Evolutionary conservation across 2,329 filamentous ascomycete species (phyloP).

Genomic region (Alternaria solani): DNA sequence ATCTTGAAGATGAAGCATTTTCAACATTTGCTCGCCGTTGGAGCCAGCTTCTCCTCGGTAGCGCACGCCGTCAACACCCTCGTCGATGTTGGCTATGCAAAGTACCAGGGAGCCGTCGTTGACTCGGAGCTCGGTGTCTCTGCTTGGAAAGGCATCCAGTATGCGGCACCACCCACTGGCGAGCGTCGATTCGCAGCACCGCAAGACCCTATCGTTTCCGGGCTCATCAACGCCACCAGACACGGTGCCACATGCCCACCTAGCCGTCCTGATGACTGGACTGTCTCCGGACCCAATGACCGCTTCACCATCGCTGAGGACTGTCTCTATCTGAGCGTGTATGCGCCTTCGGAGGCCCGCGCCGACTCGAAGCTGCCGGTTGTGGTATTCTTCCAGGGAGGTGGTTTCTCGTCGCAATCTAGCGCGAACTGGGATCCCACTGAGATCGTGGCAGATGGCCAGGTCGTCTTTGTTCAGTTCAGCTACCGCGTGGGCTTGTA

Average conservation of each 20-base stretch:
- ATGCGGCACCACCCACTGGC: constrained; percentile 73
- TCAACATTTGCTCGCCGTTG: constrained; percentile 2
- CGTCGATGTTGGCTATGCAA: constrained; percentile 71
- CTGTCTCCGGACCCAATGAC: constrained; percentile 15
- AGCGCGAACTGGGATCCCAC: constrained; percentile 66
- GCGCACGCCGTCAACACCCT: constrained; percentile 43
- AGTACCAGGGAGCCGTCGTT: constrained; percentile 66
- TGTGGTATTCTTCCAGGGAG: constrained; percentile 64
- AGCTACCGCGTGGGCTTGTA: constrained; percentile 80
- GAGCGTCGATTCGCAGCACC: constrained; percentile 72
- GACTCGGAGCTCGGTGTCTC: constrained; percentile 62
- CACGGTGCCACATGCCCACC: constrained; percentile 50
- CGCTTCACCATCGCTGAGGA: constrained; percentile 61
- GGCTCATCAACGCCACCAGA: constrained; percentile 26
- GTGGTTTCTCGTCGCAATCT: constrained; percentile 57
- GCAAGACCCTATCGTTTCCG: constrained; percentile 45
- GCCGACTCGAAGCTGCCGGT: constrained; percentile 67
- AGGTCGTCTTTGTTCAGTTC: constrained; percentile 74
- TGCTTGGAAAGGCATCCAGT: constrained; percentile 77
- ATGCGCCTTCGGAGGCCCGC: constrained; percentile 64
- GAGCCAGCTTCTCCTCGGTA: constrained; percentile 8
- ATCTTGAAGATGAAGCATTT: constrained; percentile 6
- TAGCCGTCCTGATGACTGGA: constrained; percentile 31
- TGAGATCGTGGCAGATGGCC: constrained; percentile 66
- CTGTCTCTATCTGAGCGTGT: constrained; percentile 74